phyloP scores from a whole-genome alignment of 2,329 filamentous ascomycete genomes.

The Aspergillus tubingensis region DNA sequence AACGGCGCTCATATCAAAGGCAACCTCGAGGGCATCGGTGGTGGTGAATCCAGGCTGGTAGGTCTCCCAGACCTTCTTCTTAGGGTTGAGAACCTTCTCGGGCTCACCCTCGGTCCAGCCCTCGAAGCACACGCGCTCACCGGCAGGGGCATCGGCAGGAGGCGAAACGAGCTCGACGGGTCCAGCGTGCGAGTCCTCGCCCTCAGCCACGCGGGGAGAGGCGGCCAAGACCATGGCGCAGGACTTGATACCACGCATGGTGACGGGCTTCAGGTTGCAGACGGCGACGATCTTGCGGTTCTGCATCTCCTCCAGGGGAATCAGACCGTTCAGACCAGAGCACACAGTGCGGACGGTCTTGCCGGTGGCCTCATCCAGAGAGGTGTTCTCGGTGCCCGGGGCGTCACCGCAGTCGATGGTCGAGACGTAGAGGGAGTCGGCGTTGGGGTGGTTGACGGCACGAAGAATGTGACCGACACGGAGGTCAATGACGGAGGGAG shows the following conservation, averaged over 20 bases:
- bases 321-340: slow-evolving; percentile 89
- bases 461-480: slow-evolving; percentile 97
- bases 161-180: slow-evolving; percentile 91
- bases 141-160: slow-evolving; percentile 74
- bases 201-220: slow-evolving; percentile 78
- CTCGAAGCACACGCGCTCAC: slow-evolving; percentile 89
- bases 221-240: slow-evolving; percentile 93
- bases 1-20: slow-evolving; percentile 77
- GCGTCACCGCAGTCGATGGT: slow-evolving; percentile 93
- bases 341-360: slow-evolving; percentile 93
- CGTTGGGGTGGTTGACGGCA: slow-evolving; percentile 92
- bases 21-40: slow-evolving; percentile 76
- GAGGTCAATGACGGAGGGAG: slow-evolving; percentile 86
- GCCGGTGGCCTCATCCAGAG: slow-evolving; percentile 75
- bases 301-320: slow-evolving; percentile 96
- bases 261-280: slow-evolving; percentile 98
- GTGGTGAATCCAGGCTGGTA: slow-evolving; percentile 97
- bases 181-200: slow-evolving; percentile 81
- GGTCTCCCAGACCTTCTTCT: slow-evolving; percentile 99
- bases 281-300: slow-evolving; percentile 92
- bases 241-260: slow-evolving; percentile 88
- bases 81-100: slow-evolving; percentile 91
- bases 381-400: slow-evolving; percentile 81
- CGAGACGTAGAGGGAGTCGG: slow-evolving; percentile 91
- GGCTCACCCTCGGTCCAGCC: slow-evolving; percentile 86